These are phyloP conservation scores for Cyclocybe aegerita DNA, from an alignment of 768 basidiomycete genomes.

Conservation along the genomic window DNA sequence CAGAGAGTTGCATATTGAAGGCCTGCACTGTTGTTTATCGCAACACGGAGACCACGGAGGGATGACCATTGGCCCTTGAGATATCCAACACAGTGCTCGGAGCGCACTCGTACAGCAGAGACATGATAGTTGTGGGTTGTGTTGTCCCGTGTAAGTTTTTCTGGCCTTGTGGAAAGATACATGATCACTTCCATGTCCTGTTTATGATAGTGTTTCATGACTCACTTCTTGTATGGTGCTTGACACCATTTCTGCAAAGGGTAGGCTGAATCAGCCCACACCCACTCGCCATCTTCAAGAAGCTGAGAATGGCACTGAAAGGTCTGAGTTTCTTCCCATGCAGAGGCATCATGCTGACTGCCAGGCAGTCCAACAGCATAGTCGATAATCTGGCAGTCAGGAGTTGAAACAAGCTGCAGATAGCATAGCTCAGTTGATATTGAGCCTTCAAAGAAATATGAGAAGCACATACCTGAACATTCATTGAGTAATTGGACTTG, in stretches of 20 bases:
- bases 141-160: slow-evolving; percentile 18
- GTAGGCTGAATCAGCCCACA: slow-evolving; percentile 41
- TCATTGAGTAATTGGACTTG: slow-evolving; percentile 2
- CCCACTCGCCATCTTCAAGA: slow-evolving; percentile 24
- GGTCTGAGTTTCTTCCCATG: slow-evolving; percentile 24
- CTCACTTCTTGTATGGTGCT: slow-evolving; percentile 17
- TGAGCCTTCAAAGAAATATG: slow-evolving; percentile 3
- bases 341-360: slow-evolving; percentile 35
- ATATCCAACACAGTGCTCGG: slow-evolving; percentile 29
- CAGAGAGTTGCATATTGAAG: slow-evolving; percentile 21
- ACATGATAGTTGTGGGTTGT: slow-evolving; percentile 22
- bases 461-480: slow-evolving; percentile 2
- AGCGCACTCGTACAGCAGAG: slow-evolving; percentile 23
- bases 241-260: slow-evolving; percentile 18
- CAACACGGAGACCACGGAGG: slow-evolving; percentile 20
- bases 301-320: slow-evolving; percentile 19
- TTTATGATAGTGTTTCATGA: neutral
- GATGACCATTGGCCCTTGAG: slow-evolving; percentile 29
- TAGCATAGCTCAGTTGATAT: neutral
- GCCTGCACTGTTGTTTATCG: slow-evolving; percentile 17
- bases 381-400: slow-evolving; percentile 34
- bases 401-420: slow-evolving; percentile 22
- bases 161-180: slow-evolving; percentile 12
- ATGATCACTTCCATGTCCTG: neutral
- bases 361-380: slow-evolving; percentile 31